A percentile compares a stretch with the other conserved stretches of the same genome.
Conservation (phyloP, 2,329 filamentous ascomycete genomes). For the Cladosporium sp. region DNA sequence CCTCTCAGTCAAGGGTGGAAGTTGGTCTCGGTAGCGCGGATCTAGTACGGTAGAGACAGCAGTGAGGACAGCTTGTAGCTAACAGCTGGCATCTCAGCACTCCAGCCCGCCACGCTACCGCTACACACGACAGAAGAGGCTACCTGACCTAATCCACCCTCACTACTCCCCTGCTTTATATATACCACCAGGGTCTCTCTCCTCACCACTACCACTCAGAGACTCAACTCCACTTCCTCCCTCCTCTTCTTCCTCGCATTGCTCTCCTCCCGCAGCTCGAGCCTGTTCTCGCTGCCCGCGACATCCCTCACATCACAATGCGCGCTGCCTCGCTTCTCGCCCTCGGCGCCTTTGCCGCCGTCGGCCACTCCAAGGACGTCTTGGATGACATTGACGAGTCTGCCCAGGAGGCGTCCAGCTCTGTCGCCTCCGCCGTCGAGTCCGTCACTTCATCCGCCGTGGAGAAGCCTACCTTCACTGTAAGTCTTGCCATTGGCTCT, state of each 20-base stretch:
- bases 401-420: constrained; percentile 36
- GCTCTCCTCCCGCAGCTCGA: constrained; percentile 6
- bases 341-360: constrained; percentile 64
- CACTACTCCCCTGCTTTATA: neutral
- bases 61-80: too few species aligned
- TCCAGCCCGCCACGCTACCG: too few species aligned
- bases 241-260: too few species aligned
- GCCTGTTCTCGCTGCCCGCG: constrained; percentile 5
- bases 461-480: constrained; percentile 79
- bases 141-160: too few species aligned
- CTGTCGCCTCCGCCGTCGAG: constrained; percentile 42
- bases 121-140: too few species aligned
- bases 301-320: constrained; percentile 56
- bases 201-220: neutral
- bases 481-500: constrained; percentile 49
- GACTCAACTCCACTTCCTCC: neutral
- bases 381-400: constrained; percentile 62
- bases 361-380: constrained; percentile 67
- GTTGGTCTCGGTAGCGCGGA: too few species aligned
- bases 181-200: neutral
- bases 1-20: too few species aligned
- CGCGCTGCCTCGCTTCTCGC: constrained; percentile 78
- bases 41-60: too few species aligned
- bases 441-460: constrained; percentile 56
- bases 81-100: neutral